A percentile compares a stretch with the other conserved stretches of the same genome.
Conservation (phyloP, 2,329 filamentous ascomycete genomes). For the Xylariaceae sp. region DNA sequence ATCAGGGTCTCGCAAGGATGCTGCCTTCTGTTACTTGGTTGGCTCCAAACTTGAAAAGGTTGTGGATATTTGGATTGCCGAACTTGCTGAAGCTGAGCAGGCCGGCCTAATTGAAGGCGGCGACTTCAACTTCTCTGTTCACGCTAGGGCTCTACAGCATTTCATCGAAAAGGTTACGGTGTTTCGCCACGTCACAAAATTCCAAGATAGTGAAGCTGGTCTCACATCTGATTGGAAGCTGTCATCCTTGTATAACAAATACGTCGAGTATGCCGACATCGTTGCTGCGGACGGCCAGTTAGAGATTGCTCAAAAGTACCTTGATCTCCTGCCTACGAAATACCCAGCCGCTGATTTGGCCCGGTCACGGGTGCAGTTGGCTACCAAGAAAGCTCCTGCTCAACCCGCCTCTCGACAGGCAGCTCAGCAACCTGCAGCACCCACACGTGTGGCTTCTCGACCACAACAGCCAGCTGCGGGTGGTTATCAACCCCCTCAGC, state of each 20-base stretch:
- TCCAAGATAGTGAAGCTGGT: conserved; percentile 69
- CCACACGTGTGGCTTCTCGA: conserved; percentile 33
- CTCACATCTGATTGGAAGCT: conserved; percentile 84
- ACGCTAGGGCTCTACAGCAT: conserved; percentile 79
- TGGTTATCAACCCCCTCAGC: conserved; percentile 45
- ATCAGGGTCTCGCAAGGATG: conserved; percentile 72
- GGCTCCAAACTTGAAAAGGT: conserved; percentile 98
- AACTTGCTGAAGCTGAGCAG: conserved; percentile 79
- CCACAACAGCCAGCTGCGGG: conserved; percentile 35
- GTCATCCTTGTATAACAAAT: conserved; percentile 81
- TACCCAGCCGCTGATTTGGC: conserved; percentile 87
- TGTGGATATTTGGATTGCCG: conserved; percentile 85
- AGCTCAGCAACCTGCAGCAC: conserved; percentile 25
- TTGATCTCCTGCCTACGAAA: conserved; percentile 74
- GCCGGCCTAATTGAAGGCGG: conserved; percentile 63
- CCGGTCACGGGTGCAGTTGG: conserved; percentile 75
- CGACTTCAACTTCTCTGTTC: conserved; percentile 84
- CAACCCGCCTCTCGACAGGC: conserved; percentile 29
- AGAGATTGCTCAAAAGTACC: conserved; percentile 80
- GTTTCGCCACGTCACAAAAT: conserved; percentile 90
- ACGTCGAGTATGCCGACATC: conserved; percentile 94
- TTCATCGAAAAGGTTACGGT: conserved; percentile 98
- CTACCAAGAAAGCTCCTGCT: conserved; percentile 56
- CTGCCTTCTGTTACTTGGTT: conserved; percentile 92
- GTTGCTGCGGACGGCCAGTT: conserved; percentile 85